Evolutionary conservation across 2,329 filamentous ascomycete genomes (phyloP).

Genomic region (Acephala macrosclerotiorum): DNA sequence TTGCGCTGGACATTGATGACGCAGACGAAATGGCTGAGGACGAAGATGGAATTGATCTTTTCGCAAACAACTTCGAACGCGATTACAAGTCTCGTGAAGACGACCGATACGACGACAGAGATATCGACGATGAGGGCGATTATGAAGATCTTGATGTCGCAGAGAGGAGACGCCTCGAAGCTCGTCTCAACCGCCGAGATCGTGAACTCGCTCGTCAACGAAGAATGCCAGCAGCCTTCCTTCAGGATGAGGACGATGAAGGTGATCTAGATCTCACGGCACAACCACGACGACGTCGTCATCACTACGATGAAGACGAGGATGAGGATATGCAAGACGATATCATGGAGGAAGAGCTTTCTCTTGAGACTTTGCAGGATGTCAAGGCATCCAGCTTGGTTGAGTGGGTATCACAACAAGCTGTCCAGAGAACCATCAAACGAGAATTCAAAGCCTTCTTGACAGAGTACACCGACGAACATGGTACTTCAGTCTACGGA

Average conservation of each 20-base stretch:
- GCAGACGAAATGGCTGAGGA: constrained; percentile 85
- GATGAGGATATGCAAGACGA: constrained; percentile 93
- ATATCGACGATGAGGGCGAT: constrained; percentile 80
- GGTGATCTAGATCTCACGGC: constrained; percentile 84
- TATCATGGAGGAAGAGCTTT: constrained; percentile 95
- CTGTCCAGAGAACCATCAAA: constrained; percentile 91
- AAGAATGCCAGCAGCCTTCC: constrained; percentile 74
- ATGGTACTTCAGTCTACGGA: constrained; percentile 91
- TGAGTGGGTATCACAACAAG: constrained; percentile 91
- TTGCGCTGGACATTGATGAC: constrained; percentile 77
- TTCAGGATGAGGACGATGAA: constrained; percentile 81
- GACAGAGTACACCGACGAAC: constrained; percentile 92
- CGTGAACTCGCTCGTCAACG: constrained; percentile 72
- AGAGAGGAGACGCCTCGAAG: constrained; percentile 73
- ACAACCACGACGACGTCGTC: constrained; percentile 83
- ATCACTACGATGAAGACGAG: constrained; percentile 92
- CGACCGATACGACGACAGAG: constrained; percentile 74
- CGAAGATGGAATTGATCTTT: constrained; percentile 80
- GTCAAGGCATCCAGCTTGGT: constrained; percentile 93
- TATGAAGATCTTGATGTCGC: constrained; percentile 74
- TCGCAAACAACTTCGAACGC: constrained; percentile 74
- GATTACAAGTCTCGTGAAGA: constrained; percentile 74
- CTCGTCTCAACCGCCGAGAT: constrained; percentile 76
- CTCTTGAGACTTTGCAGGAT: constrained; percentile 88
- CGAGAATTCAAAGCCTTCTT: constrained; percentile 97